Evolutionary conservation across 768 basidiomycete species (phyloP).

Genomic region (Pleurotus salmoneostramineus): DNA sequence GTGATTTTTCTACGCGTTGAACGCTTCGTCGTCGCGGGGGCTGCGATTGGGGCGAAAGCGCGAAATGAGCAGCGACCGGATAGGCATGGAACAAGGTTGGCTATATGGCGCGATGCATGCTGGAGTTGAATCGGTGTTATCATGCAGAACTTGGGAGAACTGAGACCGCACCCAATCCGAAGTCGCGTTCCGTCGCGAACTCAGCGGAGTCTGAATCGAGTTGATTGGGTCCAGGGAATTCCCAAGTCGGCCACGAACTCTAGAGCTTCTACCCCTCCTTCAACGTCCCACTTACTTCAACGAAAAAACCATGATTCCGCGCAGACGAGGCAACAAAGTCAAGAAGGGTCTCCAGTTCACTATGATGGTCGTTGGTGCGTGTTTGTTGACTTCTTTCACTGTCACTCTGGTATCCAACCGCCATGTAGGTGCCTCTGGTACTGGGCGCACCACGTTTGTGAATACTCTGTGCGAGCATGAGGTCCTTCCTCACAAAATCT

Average conservation of each 20-base stretch:
- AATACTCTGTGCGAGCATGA: conserved; percentile 98
- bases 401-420: conserved; percentile 14
- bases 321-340: conserved; percentile 88
- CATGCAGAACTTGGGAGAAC: background rate
- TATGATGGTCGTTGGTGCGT: conserved; percentile 94
- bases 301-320: conserved; percentile 74
- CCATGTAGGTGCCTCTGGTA: conserved; percentile 86
- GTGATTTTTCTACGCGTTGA: conserved; percentile 47
- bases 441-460: conserved; percentile 96
- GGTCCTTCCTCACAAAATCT: conserved; percentile 83
- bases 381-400: conserved; percentile 11
- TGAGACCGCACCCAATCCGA: background rate
- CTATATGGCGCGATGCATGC: conserved; percentile 7
- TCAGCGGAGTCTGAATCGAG: conserved; percentile 35
- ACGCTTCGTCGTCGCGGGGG: background rate
- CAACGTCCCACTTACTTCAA: too few relatives aligned
- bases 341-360: conserved; percentile 99
- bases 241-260: too few relatives aligned
- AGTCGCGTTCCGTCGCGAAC: conserved; percentile 23
- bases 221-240: too few relatives aligned
- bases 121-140: conserved; percentile 1
- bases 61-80: background rate
- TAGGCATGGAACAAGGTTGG: background rate
- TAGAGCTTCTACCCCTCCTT: too few relatives aligned
- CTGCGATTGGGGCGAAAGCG: background rate